These are phyloP conservation scores for Sergeia podlipaevii DNA, from an alignment of 208 protist genomes.

Conservation along the genomic window DNA sequence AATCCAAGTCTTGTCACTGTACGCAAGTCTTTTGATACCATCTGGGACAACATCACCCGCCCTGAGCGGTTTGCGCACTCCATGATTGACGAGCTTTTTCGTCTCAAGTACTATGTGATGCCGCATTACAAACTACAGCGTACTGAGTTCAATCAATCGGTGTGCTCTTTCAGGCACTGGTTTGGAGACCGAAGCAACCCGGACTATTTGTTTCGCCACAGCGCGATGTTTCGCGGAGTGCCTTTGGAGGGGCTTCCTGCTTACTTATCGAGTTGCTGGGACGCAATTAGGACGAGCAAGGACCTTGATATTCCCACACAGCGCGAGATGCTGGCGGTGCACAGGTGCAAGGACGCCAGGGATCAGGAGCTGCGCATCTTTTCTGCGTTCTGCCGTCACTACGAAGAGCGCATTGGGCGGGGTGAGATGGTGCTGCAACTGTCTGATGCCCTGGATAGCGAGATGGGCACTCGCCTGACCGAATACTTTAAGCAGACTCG, in stretches of 20 bases:
- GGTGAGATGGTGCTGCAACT: constrained; percentile 65
- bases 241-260: constrained; percentile 78
- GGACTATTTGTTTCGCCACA: constrained; percentile 67
- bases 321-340: constrained; percentile 95
- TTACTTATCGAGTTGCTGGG: constrained; percentile 91
- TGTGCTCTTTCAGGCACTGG: constrained; percentile 50
- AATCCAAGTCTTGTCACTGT: constrained; percentile 72
- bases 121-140: constrained; percentile 86
- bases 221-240: constrained; percentile 79
- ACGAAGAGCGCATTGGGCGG: constrained; percentile 43
- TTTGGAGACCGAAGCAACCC: constrained; percentile 30
- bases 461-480: constrained; percentile 36
- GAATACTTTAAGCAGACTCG: constrained; percentile 53
- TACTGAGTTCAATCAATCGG: constrained; percentile 43
- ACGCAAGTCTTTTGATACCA: constrained; percentile 91
- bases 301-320: constrained; percentile 96
- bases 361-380: constrained; percentile 55
- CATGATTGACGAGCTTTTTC: constrained; percentile 67
- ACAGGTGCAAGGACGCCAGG: constrained; percentile 91
- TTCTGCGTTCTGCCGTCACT: constrained; percentile 28
- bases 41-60: constrained; percentile 87
- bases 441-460: constrained; percentile 43
- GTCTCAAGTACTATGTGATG: constrained; percentile 68
- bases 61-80: constrained; percentile 50
- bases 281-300: constrained; percentile 92